Base-by-base conservation (phyloP, 352 stramenopile genomes). In the Globisporangium megalacanthum region DNA sequence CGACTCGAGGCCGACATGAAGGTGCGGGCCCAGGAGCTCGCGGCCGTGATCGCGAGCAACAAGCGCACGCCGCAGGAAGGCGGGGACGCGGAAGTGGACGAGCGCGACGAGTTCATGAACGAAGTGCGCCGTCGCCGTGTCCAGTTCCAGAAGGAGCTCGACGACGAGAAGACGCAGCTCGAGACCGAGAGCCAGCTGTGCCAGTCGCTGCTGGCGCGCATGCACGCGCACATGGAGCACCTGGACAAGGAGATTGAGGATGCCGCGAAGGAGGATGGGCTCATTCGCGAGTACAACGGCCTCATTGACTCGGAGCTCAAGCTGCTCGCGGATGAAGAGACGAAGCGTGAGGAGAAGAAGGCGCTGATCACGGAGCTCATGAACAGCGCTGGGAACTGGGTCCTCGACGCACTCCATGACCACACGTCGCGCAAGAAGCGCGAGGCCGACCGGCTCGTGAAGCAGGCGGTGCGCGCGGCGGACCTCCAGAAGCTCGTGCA, bases 311-410 rank as follows among this genome's bases (percentile, higher is more conserved):
- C 66, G 22, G 85, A 94, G 55, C 84, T 81, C 13, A 92, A 91
- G 57, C 65, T 92, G 6, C 57, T 94, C 17, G 61, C 74, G 2
- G 83, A 94, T 51, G 85, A 94, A 52, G 85, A 94, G 61, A 55
- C 70, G n/a, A 91, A 89, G 77, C 85, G 85, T 22, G 85, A 94
- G 50, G 83, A 92, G 64, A 94, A 94, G 80, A 94, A 94, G 72
- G 69, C 70, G n/a, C 56, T 86, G 22, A 89, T 94, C 52, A 89
- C 78, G 1, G 83, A 90, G 62, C 58, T 92, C 41, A 90, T 94
- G 77, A 94, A 90, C 75, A 85, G 86, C 56, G 85, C 85, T 17
- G 85, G 85, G 49, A 92, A 92, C 68, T 94, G 85, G 85, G 85
- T 92, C 19, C 54, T 92, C 11, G 83, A 94, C 47, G 78, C 85